Conservation (phyloP, 306 rosid species). For the Cyclanthera cordifolia region DNA sequence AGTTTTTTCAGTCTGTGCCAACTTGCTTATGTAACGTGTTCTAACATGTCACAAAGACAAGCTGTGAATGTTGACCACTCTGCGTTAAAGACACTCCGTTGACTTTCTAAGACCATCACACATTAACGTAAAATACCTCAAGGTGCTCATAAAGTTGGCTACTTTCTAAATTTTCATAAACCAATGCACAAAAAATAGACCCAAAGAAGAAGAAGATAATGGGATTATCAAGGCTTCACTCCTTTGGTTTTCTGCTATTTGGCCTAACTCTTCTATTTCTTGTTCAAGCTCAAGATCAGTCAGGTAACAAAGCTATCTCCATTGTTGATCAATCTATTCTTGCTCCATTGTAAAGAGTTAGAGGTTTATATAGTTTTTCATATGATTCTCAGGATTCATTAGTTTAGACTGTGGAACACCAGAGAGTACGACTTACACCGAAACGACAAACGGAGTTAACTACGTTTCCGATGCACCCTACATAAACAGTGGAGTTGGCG, state of each 20-base stretch:
- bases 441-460: not conserved
- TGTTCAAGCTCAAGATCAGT: slow-evolving; percentile 6
- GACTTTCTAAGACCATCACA: not conserved
- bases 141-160: not conserved
- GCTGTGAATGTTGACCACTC: not conserved
- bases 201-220: slow-evolving; percentile 2
- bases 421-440: slow-evolving; percentile 1
- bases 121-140: not conserved
- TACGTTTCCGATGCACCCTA: slow-evolving; percentile 11
- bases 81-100: not conserved
- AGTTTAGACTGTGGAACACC: slow-evolving; percentile 15
- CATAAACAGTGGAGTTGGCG: slow-evolving; percentile 5
- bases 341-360: not conserved
- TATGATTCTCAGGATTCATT: slow-evolving; percentile 13
- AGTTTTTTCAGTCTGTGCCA: not conserved
- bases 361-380: not conserved
- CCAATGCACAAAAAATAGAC: not conserved
- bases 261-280: slow-evolving; percentile 11
- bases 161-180: not conserved
- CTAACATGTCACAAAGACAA: not conserved
- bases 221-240: not conserved
- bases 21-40: slow-evolving; percentile 1
- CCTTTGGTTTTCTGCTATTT: no score
- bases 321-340: not conserved
- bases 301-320: not conserved